These are phyloP conservation scores for Takashimella koratensis DNA, from an alignment of 1,284 basidiomycete species.

Conservation along the genomic window DNA sequence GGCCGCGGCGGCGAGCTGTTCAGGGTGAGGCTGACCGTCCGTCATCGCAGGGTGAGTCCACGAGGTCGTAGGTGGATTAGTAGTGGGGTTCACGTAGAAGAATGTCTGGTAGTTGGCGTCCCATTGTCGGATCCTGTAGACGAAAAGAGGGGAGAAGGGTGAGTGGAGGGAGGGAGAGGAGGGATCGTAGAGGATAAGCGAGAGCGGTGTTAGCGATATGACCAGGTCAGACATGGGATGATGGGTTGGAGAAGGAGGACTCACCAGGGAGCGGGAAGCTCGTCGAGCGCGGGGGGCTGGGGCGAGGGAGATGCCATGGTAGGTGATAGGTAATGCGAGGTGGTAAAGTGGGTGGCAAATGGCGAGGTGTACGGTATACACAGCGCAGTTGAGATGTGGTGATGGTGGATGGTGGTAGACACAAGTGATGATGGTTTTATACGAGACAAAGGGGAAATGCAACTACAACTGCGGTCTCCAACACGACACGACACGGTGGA, in stretches of 20 bases:
- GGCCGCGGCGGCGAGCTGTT: constrained; percentile 25
- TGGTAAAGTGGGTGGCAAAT: neutral
- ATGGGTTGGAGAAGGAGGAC: neutral
- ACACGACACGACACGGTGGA: neutral
- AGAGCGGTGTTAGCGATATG: neutral
- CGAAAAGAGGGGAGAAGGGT: neutral
- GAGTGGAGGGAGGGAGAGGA: neutral
- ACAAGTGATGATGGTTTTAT: no score
- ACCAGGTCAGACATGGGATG: no score
- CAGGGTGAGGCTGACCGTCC: constrained; percentile 33
- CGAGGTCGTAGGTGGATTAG: constrained; percentile 34
- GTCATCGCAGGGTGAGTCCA: constrained; percentile 31
- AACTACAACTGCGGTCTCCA: neutral
- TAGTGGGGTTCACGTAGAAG: constrained; percentile 37
- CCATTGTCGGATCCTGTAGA: constrained; percentile 33
- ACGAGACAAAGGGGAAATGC: no score
- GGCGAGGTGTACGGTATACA: neutral
- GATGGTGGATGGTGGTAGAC: no score
- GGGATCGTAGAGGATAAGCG: neutral
- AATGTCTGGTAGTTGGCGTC: constrained; percentile 29
- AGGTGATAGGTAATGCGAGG: neutral
- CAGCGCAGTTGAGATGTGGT: no score
- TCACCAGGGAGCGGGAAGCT: neutral
- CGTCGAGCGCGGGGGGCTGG: neutral
- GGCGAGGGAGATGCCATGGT: neutral